Evolutionary conservation across 2,329 filamentous ascomycete genomes (phyloP), one percentile per base, ranked within the genome.

Genomic region (Phaeosphaeriaceae sp.): DNA sequence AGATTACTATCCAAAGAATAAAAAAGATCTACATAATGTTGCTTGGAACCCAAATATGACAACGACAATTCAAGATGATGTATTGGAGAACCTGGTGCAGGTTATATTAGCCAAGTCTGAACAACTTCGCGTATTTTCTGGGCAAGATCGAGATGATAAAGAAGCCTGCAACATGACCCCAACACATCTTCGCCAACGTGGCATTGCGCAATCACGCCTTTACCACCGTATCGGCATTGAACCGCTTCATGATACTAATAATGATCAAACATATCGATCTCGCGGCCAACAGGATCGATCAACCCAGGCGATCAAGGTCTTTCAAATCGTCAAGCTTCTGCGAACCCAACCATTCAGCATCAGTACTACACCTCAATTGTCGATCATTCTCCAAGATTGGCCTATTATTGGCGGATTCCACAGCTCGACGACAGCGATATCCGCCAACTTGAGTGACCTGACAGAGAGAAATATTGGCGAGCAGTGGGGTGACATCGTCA

Each of bases 401-500:
- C 26, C 23, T 32, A 40, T 61, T 8, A 60, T 61, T 30, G 56
- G 58, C 18, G 56, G 56, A 33, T 60, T 60, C 26, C 36, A 56
- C 28, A 30, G 18, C 21, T 38, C 28, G 17, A 29, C 42, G 15
- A 34, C 46, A 32, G 21, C 13, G 29, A 16, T 40, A 30, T 15
- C 50, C 16, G 41, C 34, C 13, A 56, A 48, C 28, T 39, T 61
- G 21, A 54, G 42, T 39, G 51, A 57, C 39, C 2, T 58, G 21
- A 46, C 79, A 6, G 58, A 65, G 8, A 46, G 61, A 1, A 53
- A 77, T 16, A 43, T 76, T 26, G 46, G 61, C 6, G 40, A 64
- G 15, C 60, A 74, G 39, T 81, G 76, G 74, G 78, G 77, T 1
- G 48, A 63, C 4, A 57, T 80, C 18, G 72, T 78, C 3, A 70